Conservation (phyloP, 2,329 filamentous ascomycete species). For the Rhinocladiella mackenziei region DNA sequence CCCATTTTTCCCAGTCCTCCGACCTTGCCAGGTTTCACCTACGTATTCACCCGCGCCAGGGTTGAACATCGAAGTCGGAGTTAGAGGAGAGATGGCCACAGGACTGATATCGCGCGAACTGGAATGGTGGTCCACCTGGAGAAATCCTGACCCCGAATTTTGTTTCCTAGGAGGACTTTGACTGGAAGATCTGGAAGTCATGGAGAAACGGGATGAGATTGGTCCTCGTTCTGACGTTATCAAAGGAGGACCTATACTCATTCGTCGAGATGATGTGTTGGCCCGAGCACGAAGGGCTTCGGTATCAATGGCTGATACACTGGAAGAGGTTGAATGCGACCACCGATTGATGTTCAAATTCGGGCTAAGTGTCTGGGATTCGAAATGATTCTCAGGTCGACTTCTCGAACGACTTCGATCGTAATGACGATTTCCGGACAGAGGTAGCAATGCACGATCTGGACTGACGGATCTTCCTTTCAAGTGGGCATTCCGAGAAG, state of each 20-base stretch:
- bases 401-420: conserved; percentile 20
- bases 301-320: conserved; percentile 35
- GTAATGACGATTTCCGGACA: conserved; percentile 5
- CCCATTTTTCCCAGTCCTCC: conserved; percentile 21
- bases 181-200: conserved; percentile 20
- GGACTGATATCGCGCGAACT: conserved; percentile 11
- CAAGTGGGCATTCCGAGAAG: conserved; percentile 30
- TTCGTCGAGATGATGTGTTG: conserved; percentile 23
- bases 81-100: conserved; percentile 15
- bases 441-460: conserved; percentile 16
- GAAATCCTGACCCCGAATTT: conserved; percentile 6
- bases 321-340: conserved; percentile 55
- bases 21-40: conserved; percentile 24
- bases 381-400: conserved; percentile 16
- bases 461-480: conserved; percentile 28
- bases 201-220: conserved; percentile 8
- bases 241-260: conserved; percentile 20
- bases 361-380: conserved; percentile 5
- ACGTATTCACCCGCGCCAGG: conserved; percentile 23
- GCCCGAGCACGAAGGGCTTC: conserved; percentile 21
- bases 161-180: conserved; percentile 20
- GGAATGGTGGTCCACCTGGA: conserved; percentile 11
- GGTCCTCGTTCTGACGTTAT: conserved; percentile 4
- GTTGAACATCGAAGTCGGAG: conserved; percentile 28
- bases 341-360: conserved; percentile 51